Evolutionary conservation across 139 green algal species (phyloP).

Genomic region (Chlorella sorokiniana): DNA sequence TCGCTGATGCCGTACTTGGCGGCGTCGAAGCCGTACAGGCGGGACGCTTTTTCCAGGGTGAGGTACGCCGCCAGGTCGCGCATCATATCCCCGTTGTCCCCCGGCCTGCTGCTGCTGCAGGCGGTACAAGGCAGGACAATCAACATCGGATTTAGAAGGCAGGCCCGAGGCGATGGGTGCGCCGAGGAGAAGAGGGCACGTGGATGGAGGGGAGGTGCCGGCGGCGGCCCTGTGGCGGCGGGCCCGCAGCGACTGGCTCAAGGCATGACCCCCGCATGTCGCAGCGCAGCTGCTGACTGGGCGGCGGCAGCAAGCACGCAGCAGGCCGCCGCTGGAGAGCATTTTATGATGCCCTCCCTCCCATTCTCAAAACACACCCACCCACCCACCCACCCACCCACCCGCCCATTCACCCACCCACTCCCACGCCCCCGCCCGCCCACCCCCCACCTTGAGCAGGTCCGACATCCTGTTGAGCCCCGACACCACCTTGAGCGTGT

Average conservation of each 20-base stretch:
- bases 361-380: no score
- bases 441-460: conserved; percentile 43
- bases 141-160: background rate
- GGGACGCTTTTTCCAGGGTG: conserved; percentile 68
- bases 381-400: no score
- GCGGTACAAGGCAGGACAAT: background rate
- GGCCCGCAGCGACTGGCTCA: no score
- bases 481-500: conserved; percentile 50
- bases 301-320: no score
- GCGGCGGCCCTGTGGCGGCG: no score
- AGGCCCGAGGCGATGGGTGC: background rate
- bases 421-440: background rate
- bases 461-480: conserved; percentile 54
- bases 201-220: no score
- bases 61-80: conserved; percentile 78
- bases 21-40: conserved; percentile 68
- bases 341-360: no score
- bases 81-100: conserved; percentile 42
- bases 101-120: conserved; percentile 25
- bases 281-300: no score
- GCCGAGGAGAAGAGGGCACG: background rate
- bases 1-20: conserved; percentile 63
- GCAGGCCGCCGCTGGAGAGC: no score
- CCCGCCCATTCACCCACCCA: no score
- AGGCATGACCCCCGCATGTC: no score